Evolutionary conservation across 345 rosid genomes (phyloP).

Genomic region (Microthlaspi erraticum): DNA sequence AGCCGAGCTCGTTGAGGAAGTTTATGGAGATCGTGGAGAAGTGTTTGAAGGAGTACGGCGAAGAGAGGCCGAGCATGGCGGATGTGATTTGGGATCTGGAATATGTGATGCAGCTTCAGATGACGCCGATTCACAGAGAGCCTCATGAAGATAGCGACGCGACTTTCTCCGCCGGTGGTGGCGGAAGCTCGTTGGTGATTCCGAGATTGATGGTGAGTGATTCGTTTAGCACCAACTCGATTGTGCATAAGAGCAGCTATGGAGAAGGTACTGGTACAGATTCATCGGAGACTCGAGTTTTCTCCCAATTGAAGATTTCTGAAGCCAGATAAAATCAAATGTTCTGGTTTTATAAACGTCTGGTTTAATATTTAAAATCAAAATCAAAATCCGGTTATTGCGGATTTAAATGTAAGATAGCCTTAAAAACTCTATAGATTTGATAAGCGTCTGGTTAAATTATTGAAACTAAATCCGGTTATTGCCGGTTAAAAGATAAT

Average conservation of each 20-base stretch:
- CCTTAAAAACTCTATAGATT: too few relatives aligned
- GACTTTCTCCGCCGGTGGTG: conserved; percentile 22
- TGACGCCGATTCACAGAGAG: conserved; percentile 26
- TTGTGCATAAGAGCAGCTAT: conserved; percentile 16
- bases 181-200: conserved; percentile 14
- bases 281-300: conserved; percentile 15
- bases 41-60: conserved; percentile 60
- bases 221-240: conserved; percentile 28
- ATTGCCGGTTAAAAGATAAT: not conserved
- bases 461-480: not conserved
- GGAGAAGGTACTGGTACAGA: conserved; percentile 18
- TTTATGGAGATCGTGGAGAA: conserved; percentile 56
- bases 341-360: too few relatives aligned
- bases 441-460: not conserved
- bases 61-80: conserved; percentile 61
- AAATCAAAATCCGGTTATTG: too few relatives aligned
- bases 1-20: conserved; percentile 43
- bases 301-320: conserved; percentile 17
- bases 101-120: conserved; percentile 36
- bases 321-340: conserved; percentile 19
- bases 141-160: conserved; percentile 38
- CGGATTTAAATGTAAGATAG: too few relatives aligned
- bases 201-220: conserved; percentile 32
- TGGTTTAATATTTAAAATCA: too few relatives aligned
- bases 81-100: conserved; percentile 59